Evolutionary conservation across 768 basidiomycete species (phyloP).

Genomic region (Thelephora ganbajun): DNA sequence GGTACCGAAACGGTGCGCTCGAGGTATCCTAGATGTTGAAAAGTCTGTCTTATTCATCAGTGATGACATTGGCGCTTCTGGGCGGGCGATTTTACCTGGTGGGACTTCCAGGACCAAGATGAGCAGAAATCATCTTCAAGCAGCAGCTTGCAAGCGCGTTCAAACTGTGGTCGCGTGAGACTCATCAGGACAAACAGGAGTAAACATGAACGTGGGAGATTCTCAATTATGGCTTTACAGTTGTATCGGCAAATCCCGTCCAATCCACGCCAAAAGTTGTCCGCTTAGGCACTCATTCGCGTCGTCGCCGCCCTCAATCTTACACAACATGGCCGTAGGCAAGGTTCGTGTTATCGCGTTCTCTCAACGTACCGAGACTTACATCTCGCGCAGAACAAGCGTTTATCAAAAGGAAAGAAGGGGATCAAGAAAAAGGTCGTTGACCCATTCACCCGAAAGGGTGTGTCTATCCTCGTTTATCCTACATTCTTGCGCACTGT

Average conservation of each 20-base stretch:
- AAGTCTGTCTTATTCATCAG: slow-evolving; percentile 9
- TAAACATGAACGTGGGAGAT: background rate
- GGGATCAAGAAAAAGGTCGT: slow-evolving; percentile 99
- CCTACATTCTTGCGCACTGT: background rate
- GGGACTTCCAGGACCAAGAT: background rate
- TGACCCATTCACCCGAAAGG: slow-evolving; percentile 99
- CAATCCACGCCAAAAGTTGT: slow-evolving; percentile 2
- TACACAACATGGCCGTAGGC: slow-evolving; percentile 70
- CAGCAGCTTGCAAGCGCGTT: slow-evolving; percentile 34
- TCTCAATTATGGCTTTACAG: background rate
- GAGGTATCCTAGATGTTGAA: slow-evolving; percentile 18
- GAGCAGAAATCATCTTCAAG: slow-evolving; percentile 24
- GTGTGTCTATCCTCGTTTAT: slow-evolving; percentile 27
- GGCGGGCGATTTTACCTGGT: background rate
- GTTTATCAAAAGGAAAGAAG: slow-evolving; percentile 96
- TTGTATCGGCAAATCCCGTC: background rate
- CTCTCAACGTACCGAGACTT: background rate
- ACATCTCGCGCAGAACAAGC: slow-evolving; percentile 64
- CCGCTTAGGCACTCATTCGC: background rate
- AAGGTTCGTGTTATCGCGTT: slow-evolving; percentile 37
- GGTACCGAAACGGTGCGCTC: slow-evolving; percentile 13
- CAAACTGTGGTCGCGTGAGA: slow-evolving; percentile 48
- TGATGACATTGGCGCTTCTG: slow-evolving; percentile 1
- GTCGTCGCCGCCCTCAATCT: slow-evolving; percentile 17
- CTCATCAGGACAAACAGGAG: slow-evolving; percentile 14